Conservation (phyloP, 768 basidiomycete genomes). For the Mycena latifolia region DNA sequence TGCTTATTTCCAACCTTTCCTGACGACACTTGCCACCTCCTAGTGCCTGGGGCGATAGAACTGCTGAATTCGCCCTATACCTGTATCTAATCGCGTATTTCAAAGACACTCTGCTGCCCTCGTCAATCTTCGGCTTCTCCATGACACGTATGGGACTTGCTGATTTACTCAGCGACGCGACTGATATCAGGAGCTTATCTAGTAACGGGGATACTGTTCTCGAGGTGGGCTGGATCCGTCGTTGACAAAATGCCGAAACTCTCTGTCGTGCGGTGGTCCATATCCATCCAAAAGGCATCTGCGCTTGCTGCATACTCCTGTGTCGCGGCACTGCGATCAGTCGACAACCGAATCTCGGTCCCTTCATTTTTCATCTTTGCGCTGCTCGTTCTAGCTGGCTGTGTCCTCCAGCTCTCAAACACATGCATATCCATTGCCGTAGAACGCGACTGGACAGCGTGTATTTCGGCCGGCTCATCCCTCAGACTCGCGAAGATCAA, state of each 20-base stretch:
- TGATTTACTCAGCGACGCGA: neutral
- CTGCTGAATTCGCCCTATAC: slow-evolving; percentile 56
- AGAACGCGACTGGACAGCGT: slow-evolving; percentile 64
- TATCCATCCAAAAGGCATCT: slow-evolving; percentile 54
- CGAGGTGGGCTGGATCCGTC: slow-evolving; percentile 54
- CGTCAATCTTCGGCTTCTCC: slow-evolving; percentile 61
- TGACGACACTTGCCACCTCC: neutral
- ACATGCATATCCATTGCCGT: slow-evolving; percentile 58
- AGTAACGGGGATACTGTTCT: slow-evolving; percentile 52
- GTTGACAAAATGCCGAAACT: slow-evolving; percentile 56
- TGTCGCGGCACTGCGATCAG: slow-evolving; percentile 44
- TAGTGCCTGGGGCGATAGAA: slow-evolving; percentile 47
- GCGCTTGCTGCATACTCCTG: slow-evolving; percentile 48
- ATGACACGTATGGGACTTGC: slow-evolving; percentile 44
- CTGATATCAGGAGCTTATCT: neutral
- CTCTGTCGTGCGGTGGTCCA: slow-evolving; percentile 51
- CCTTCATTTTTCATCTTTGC: slow-evolving; percentile 48
- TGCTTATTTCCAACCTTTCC: neutral
- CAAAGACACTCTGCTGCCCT: slow-evolving; percentile 58
- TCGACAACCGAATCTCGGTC: slow-evolving; percentile 17
- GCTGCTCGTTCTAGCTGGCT: slow-evolving; percentile 48
- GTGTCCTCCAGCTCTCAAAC: slow-evolving; percentile 53
- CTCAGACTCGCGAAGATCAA: slow-evolving; percentile 55
- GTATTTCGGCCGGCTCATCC: slow-evolving; percentile 51
- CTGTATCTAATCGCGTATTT: slow-evolving; percentile 57